Conservation (phyloP, 78 protist genomes). For the Chrysochromulina tobinii region DNA sequence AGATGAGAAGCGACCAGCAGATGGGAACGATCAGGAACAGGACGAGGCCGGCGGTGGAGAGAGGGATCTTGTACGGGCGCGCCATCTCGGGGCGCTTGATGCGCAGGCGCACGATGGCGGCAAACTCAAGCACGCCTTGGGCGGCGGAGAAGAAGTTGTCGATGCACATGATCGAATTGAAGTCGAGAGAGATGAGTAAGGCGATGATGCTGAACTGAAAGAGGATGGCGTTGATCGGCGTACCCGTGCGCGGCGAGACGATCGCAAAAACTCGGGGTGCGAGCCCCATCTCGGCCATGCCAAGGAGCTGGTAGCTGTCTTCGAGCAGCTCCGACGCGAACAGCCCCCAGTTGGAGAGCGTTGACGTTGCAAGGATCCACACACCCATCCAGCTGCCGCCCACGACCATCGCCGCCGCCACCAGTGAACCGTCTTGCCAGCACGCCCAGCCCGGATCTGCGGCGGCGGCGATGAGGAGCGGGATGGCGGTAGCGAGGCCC, state of each 20-base stretch:
- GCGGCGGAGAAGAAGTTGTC: conserved; percentile 35
- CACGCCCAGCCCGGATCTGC: neutral
- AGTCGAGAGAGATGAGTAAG: conserved; percentile 9
- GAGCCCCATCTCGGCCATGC: conserved; percentile 40
- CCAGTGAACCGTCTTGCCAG: conserved; percentile 34
- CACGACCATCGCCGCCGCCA: neutral
- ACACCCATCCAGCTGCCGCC: conserved; percentile 27
- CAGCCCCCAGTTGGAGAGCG: conserved; percentile 35
- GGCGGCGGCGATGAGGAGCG: neutral
- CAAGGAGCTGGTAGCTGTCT: conserved; percentile 42
- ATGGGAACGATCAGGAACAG: neutral
- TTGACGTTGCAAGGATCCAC: neutral
- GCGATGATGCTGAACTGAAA: neutral
- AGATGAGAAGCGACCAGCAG: neutral
- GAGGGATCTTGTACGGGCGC: conserved; percentile 5
- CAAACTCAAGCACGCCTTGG: conserved; percentile 16
- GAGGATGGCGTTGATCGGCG: conserved; percentile 20
- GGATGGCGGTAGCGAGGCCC: neutral
- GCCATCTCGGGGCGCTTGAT: neutral
- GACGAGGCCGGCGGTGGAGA: neutral
- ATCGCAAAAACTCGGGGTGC: neutral
- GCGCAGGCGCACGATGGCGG: conserved; percentile 25
- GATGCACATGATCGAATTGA: neutral
- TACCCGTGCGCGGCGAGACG: neutral
- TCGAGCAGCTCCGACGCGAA: conserved; percentile 31